Base-by-base conservation (phyloP, 805 yeast genomes). In the Nakazawaea ernobii region DNA sequence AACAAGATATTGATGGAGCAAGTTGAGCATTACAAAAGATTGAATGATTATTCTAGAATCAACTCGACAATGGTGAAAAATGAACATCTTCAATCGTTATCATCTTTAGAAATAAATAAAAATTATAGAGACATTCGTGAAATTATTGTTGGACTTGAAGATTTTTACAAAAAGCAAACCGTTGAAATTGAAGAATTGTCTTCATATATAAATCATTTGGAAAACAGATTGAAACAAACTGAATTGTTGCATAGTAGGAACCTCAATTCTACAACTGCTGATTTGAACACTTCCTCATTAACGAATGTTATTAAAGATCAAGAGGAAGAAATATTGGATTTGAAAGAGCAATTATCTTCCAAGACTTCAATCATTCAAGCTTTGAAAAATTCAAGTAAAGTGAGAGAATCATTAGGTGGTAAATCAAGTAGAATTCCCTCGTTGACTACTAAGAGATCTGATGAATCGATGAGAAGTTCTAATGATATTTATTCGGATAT, bases 321-420 rank as follows among this genome's bases (percentile, higher is more conserved):
- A 54, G 82, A 77, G 49, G 87, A 81, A 42, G 92, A 86, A 56
- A 77, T 90, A 11, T 55, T 65, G 41, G 88, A 82, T 43, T 68
- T 91, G 53, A 74, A 75, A 55, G 83, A 79, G 43, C 71, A 76
- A 39, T 57, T 86, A 35, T 73, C 75, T 40, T 86, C 85, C 52
- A 90, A 89, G 61, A 95, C 89, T 55, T 80, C 82, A 40, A 82
- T 90, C 53, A 86, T 90, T 49, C 79, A 76, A 50, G 89, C 92
- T 1, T 67, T 89, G 48, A 79, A 83, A 32, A 79, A 84, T 40
- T 78, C 87, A 2, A 73, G 79, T 32, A 74, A 81, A 55, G 72
- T 84, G 32, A 73, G 91, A 32, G 79, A 68, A 4, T 42, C 49
- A 17, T 32, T 47, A 7, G 17, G 29, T 11, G 11, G 35, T 14